A percentile compares a stretch with the other conserved stretches of the same genome.
Evolutionary conservation across 257 asterid species (phyloP).

Genomic region (Petunia axillaris): DNA sequence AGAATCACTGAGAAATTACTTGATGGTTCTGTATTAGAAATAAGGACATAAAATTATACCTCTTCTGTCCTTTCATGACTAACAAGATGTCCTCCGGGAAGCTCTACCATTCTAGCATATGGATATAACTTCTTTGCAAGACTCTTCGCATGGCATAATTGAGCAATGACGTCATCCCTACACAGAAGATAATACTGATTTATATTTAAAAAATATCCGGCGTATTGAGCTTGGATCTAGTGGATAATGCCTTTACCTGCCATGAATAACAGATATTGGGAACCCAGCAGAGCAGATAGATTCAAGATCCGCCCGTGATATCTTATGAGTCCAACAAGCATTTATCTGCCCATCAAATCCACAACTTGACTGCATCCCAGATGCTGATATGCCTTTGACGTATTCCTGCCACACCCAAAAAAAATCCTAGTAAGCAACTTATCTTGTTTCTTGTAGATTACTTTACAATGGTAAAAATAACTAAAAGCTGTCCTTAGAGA

Average conservation of each 20-base stretch:
- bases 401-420: constrained; percentile 65
- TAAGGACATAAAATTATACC: constrained; percentile 44
- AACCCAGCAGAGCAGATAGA: constrained; percentile 68
- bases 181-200: constrained; percentile 30
- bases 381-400: constrained; percentile 76
- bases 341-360: constrained; percentile 96
- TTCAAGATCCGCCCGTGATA: constrained; percentile 67
- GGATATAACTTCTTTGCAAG: constrained; percentile 85
- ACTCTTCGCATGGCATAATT: constrained; percentile 81
- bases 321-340: constrained; percentile 95
- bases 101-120: constrained; percentile 92
- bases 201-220: not conserved
- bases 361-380: constrained; percentile 87
- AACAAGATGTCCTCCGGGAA: constrained; percentile 93
- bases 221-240: not conserved
- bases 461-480: not conserved
- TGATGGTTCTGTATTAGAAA: not conserved
- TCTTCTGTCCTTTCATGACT: constrained; percentile 95
- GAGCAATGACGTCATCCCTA: constrained; percentile 92
- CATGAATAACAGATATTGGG: constrained; percentile 89
- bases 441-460: constrained; percentile 1
- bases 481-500: not conserved
- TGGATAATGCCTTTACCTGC: constrained; percentile 60
- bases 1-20: not conserved
- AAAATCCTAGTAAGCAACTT: not conserved